Evolutionary conservation across 352 stramenopile genomes (phyloP).

Genomic region (Phytophthora pistaciae): DNA sequence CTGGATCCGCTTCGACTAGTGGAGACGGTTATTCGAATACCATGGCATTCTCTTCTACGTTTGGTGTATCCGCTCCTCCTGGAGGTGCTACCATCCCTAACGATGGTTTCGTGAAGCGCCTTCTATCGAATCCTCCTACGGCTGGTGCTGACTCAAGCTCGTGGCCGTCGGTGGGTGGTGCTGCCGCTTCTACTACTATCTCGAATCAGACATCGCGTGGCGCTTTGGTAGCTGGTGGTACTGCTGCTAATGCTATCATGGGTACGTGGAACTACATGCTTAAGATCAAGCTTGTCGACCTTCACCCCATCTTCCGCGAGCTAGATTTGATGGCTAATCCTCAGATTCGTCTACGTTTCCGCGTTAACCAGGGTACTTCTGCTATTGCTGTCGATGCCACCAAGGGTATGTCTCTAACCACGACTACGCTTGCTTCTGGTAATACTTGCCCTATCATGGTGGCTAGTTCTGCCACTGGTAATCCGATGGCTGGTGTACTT

Average conservation of each 20-base stretch:
- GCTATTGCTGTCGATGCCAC: slow-evolving; percentile 2
- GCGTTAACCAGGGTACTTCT: slow-evolving; percentile 9
- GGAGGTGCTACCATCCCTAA: slow-evolving; percentile 13
- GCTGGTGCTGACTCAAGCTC: slow-evolving; percentile 1
- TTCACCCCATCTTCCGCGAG: slow-evolving; percentile 7
- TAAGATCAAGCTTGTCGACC: slow-evolving; percentile 5
- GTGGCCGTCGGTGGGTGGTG: not conserved
- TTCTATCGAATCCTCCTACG: slow-evolving; percentile 17
- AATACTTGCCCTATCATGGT: slow-evolving; percentile 1
- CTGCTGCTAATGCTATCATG: slow-evolving; percentile 4
- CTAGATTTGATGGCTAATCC: slow-evolving; percentile 14
- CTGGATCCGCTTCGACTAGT: no score
- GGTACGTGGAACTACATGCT: slow-evolving; percentile 18
- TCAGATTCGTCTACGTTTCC: slow-evolving; percentile 8
- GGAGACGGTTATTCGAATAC: slow-evolving; percentile 29
- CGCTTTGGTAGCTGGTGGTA: not conserved
- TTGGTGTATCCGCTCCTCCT: not conserved
- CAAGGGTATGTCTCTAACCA: not conserved
- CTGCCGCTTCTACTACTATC: not conserved
- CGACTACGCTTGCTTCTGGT: slow-evolving; percentile 3
- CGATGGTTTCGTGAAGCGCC: slow-evolving; percentile 15
- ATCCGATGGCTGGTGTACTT: slow-evolving; percentile 2
- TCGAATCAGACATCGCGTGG: not conserved
- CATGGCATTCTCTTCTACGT: slow-evolving; percentile 6
- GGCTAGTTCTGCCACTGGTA: not conserved